phyloP scores from a whole-genome alignment of 495 filamentous ascomycete genomes.

The Xylaria curta region DNA sequence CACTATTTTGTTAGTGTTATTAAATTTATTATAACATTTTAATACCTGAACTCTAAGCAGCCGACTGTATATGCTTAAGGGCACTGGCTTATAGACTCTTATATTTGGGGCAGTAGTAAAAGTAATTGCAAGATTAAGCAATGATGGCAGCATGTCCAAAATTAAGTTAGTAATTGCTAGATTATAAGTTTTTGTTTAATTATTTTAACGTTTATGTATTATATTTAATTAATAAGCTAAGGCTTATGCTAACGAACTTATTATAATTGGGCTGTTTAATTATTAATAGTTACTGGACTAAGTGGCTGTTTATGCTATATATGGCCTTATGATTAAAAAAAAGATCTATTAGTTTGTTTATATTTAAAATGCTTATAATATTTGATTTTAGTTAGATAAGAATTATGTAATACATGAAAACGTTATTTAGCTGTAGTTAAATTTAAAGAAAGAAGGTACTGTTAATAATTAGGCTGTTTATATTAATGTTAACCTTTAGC shows the following conservation, averaged over 20 bases:
- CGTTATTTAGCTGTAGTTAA: background rate
- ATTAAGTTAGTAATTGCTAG: slow-evolving; percentile 2
- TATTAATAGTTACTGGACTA: too few species aligned
- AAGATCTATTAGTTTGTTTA: background rate
- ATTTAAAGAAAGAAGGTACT: background rate
- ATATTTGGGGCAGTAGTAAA: background rate
- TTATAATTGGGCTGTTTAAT: too few species aligned
- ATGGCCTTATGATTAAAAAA: background rate
- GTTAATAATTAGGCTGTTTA: background rate
- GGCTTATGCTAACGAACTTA: background rate
- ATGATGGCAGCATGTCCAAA: background rate
- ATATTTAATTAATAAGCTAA: background rate
- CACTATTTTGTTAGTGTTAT: background rate
- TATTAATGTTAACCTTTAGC: background rate
- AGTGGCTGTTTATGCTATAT: too few species aligned
- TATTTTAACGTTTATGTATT: background rate
- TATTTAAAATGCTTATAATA: slow-evolving; percentile 5
- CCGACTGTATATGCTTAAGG: background rate
- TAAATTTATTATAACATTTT: slow-evolving; percentile 3
- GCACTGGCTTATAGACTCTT: background rate
- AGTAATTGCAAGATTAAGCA: background rate
- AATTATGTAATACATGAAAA: background rate
- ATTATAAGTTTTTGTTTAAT: slow-evolving; percentile 7
- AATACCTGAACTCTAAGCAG: background rate
- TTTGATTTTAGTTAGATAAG: background rate